Base-by-base conservation (phyloP, 2,329 filamentous ascomycete species). In the Hypoxylon sp. region DNA sequence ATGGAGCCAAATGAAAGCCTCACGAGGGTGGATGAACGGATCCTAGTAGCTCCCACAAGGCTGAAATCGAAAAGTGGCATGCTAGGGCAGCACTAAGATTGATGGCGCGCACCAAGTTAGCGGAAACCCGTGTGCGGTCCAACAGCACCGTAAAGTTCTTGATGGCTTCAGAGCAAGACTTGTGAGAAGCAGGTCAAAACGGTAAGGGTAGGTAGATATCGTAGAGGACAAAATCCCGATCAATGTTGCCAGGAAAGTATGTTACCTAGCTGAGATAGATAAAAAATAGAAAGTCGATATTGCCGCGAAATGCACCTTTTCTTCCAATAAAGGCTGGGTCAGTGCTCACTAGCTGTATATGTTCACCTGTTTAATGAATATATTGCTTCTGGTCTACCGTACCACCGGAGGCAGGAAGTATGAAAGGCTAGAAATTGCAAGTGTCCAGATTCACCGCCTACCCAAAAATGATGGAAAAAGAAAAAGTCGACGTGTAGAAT, bases 401-500 rank as follows among this genome's bases (percentile, higher is more conserved):
- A n/a, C n/a, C n/a, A n/a, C n/a, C n/a, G n/a, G n/a, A n/a, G n/a
- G n/a, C n/a, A n/a, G 24, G 3, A 6, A 26, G 32, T 14, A 14
- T 2, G 2, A 16, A 14, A 5, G 14, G 5, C n/a, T 48, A n/a
- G 42, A 28, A 42, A 18, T 28, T 53, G 54, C 12, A 44, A 52
- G n/a, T 57, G 51, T 33, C 42, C 4, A 33, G 36, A 30, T 42
- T 65, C 61, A 67, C 65, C 65, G 65, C 65, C 61, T 67, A 32
- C 65, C 64, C 28, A 18, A 36, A 58, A 54, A 30, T 30, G 61
- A 55, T 48, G 24, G 24, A 3, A 26, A 26, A 24, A 64, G 53
- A 56, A 24, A 64, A 56, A 56, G 42, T 63, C 62, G 51, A 63
- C 58, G 54, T 62, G 58, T 62, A 62, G 28, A 57, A 65, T 50